phyloP scores from a whole-genome alignment of 306 rosid genomes.

The Fragaria nilgerrensis region DNA sequence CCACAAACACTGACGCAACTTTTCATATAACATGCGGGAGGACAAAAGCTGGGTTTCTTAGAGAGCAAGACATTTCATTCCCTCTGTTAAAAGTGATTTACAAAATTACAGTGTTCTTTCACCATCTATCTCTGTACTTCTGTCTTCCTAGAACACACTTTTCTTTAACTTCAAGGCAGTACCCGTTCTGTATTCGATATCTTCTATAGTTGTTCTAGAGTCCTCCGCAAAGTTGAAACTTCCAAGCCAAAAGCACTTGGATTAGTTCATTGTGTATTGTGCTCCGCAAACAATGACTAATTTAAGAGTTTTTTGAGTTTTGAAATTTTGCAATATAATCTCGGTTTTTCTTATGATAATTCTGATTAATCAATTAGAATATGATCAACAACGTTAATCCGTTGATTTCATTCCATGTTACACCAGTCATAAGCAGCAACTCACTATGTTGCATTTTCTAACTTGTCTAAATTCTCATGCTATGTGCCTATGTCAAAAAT shows the following conservation, averaged over 20 bases:
- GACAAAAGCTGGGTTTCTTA: slow-evolving; percentile 8
- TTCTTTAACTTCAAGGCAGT: background rate
- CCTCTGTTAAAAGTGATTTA: background rate
- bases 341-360: no score
- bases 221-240: background rate
- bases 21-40: slow-evolving; percentile 3
- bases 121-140: background rate
- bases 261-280: background rate
- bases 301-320: background rate
- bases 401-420: background rate
- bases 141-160: background rate
- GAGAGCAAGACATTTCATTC: background rate
- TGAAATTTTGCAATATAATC: background rate
- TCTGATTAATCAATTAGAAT: background rate
- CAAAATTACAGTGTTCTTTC: background rate
- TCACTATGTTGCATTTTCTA: background rate
- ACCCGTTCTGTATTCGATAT: background rate
- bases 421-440: background rate
- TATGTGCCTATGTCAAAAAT: no score
- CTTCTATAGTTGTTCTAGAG: background rate
- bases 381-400: background rate
- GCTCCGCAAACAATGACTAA: background rate
- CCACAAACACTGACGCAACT: background rate
- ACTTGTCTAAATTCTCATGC: background rate
- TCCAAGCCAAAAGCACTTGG: background rate